Evolutionary conservation across 768 basidiomycete genomes (phyloP).

Genomic region (Podaxis carcinomalis): DNA sequence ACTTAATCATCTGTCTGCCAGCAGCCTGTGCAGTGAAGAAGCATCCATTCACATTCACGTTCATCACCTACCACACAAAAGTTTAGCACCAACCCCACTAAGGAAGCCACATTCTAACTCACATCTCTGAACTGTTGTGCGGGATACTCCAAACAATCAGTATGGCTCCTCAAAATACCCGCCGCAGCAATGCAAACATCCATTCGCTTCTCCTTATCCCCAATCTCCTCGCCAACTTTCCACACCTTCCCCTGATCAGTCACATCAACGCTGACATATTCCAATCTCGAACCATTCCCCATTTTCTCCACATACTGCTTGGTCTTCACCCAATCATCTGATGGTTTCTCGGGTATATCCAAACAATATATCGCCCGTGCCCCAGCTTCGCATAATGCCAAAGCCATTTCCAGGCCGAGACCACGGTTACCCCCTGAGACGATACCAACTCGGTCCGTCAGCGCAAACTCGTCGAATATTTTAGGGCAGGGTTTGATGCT

Average conservation of each 20-base stretch:
- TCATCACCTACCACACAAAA: slow-evolving; percentile 44
- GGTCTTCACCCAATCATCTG: slow-evolving; percentile 53
- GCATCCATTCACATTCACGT: slow-evolving; percentile 64
- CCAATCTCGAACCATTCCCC: slow-evolving; percentile 36
- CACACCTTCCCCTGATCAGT: slow-evolving; percentile 58
- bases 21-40: slow-evolving; percentile 63
- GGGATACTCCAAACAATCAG: slow-evolving; percentile 62
- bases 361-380: slow-evolving; percentile 67
- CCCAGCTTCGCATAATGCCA: slow-evolving; percentile 70
- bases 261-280: slow-evolving; percentile 66
- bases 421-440: slow-evolving; percentile 66
- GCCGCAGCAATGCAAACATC: slow-evolving; percentile 79
- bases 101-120: slow-evolving; percentile 6
- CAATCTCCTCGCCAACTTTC: slow-evolving; percentile 53
- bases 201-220: slow-evolving; percentile 62
- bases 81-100: background rate
- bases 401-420: slow-evolving; percentile 80
- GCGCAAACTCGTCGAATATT: slow-evolving; percentile 56
- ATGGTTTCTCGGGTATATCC: slow-evolving; percentile 54
- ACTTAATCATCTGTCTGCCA: slow-evolving; percentile 56
- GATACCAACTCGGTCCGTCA: slow-evolving; percentile 53
- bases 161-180: slow-evolving; percentile 59
- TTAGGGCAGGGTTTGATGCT: slow-evolving; percentile 36
- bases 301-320: slow-evolving; percentile 46
- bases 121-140: slow-evolving; percentile 63